These are phyloP conservation scores for Ceratobasidium sp. DNA, from an alignment of 1,284 basidiomycete species.

Conservation along the genomic window DNA sequence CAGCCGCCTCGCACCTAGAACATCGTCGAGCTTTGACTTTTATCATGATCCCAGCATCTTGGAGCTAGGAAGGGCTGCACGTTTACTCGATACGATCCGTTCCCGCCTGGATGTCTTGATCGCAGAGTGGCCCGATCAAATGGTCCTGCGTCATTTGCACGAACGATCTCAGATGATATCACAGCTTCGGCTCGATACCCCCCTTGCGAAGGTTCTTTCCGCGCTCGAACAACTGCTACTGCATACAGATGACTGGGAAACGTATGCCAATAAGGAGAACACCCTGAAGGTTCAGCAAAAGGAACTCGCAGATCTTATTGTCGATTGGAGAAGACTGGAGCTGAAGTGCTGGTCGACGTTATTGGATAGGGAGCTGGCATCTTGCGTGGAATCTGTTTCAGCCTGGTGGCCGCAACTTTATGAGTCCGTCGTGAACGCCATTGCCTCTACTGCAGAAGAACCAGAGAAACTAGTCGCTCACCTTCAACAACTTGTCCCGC, in stretches of 20 bases:
- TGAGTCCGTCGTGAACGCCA: constrained; percentile 71
- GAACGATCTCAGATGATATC: constrained; percentile 80
- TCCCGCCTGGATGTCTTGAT: constrained; percentile 68
- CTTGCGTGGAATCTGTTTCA: constrained; percentile 71
- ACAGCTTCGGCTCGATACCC: constrained; percentile 70
- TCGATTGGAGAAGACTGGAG: constrained; percentile 92
- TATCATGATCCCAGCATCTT: constrained; percentile 79
- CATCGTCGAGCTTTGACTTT: constrained; percentile 65
- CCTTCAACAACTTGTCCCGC: constrained; percentile 74
- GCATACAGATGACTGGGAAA: constrained; percentile 97
- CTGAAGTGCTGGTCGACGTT: constrained; percentile 87
- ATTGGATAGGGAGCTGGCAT: constrained; percentile 74
- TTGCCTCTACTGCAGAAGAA: constrained; percentile 52
- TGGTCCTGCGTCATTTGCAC: constrained; percentile 89
- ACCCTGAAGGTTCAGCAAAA: constrained; percentile 77
- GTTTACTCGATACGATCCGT: constrained; percentile 64
- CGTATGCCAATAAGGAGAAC: constrained; percentile 89
- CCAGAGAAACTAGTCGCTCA: constrained; percentile 59
- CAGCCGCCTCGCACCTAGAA: constrained; percentile 47
- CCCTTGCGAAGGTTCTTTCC: constrained; percentile 86
- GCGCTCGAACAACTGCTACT: constrained; percentile 87
- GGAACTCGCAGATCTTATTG: constrained; percentile 76
- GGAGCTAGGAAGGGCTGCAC: constrained; percentile 72
- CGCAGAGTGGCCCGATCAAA: constrained; percentile 95
- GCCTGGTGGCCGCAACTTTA: constrained; percentile 96